These are phyloP conservation scores for Tulasnella sp. DNA, from an alignment of 768 basidiomycete genomes.

Conservation along the genomic window DNA sequence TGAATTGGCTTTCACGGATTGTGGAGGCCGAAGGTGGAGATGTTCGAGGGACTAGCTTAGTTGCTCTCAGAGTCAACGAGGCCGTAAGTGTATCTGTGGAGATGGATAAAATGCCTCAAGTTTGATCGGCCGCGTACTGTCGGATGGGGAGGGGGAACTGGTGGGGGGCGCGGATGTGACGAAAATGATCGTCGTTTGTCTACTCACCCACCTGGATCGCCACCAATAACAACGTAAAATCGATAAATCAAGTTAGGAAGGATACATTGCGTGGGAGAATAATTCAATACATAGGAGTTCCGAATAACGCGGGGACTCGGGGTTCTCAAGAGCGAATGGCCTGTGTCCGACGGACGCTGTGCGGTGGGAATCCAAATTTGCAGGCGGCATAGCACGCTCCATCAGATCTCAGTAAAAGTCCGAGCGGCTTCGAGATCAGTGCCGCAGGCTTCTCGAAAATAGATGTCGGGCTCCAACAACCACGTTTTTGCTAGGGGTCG, in stretches of 20 bases:
- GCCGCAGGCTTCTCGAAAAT: background rate
- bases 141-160: background rate
- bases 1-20: background rate
- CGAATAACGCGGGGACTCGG: background rate
- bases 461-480: background rate
- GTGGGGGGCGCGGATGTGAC: background rate
- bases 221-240: background rate
- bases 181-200: background rate
- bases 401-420: background rate
- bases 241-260: background rate
- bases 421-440: constrained; percentile 9
- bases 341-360: background rate
- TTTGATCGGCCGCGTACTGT: background rate
- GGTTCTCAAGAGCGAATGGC: background rate
- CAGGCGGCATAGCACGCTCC: background rate
- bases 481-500: background rate
- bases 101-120: background rate
- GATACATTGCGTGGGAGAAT: constrained; percentile 4
- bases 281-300: background rate
- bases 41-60: background rate
- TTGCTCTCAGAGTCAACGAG: background rate
- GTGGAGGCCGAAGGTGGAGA: background rate
- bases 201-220: background rate
- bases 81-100: background rate
- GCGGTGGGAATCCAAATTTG: background rate